Conservation (phyloP, 177 flowering plant genomes). For the Vitis hybrid region DNA sequence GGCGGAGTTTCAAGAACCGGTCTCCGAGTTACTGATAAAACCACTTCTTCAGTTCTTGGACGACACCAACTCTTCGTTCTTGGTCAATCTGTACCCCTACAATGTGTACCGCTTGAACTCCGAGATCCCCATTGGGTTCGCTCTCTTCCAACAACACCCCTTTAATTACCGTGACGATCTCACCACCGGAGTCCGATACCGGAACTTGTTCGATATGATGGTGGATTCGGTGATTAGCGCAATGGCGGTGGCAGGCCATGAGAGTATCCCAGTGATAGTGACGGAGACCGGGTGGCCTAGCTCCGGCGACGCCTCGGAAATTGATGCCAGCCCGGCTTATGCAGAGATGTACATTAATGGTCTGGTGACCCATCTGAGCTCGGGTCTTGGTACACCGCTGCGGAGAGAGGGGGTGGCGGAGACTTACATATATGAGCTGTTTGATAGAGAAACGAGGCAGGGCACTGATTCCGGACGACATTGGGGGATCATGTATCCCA, state of each 20-base stretch:
- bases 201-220: slow-evolving; percentile 83
- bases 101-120: slow-evolving; percentile 41
- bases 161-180: slow-evolving; percentile 69
- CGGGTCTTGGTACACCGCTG: slow-evolving; percentile 69
- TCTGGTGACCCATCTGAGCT: slow-evolving; percentile 50
- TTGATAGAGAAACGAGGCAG: slow-evolving; percentile 40
- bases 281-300: slow-evolving; percentile 92
- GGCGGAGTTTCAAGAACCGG: slow-evolving; percentile 56
- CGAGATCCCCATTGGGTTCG: slow-evolving; percentile 69
- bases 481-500: slow-evolving; percentile 65
- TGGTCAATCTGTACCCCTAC: slow-evolving; percentile 72
- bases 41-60: slow-evolving; percentile 70
- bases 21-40: slow-evolving; percentile 25
- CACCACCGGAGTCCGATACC: slow-evolving; percentile 65
- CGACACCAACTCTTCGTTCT: slow-evolving; percentile 65
- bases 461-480: slow-evolving; percentile 13
- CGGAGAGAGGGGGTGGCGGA: slow-evolving; percentile 62
- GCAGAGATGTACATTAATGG: slow-evolving; percentile 68
- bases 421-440: slow-evolving; percentile 62
- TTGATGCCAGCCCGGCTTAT: slow-evolving; percentile 43
- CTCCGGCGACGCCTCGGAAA: slow-evolving; percentile 29
- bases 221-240: slow-evolving; percentile 62
- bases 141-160: slow-evolving; percentile 61
- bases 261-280: slow-evolving; percentile 63
- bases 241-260: slow-evolving; percentile 66